Base-by-base conservation (phyloP, 2,329 filamentous ascomycete genomes). In the Talaromyces sp. region DNA sequence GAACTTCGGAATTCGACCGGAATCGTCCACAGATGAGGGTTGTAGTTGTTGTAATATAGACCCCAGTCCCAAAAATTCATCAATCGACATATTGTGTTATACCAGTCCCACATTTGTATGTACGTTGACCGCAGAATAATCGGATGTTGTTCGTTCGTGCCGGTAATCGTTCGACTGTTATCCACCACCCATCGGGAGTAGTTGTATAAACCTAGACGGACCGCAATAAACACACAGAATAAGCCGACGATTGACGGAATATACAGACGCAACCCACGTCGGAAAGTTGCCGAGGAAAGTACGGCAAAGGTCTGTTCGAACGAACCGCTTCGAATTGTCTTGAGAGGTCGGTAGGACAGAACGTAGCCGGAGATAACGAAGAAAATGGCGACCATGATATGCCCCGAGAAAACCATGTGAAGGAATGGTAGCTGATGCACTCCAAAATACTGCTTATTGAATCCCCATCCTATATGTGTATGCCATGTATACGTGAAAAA, bases 311-410 rank as follows among this genome's bases (percentile, higher is more conserved):
- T 74, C 61, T 78, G 73, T 31, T 78, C 78, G 67, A 75, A 80
- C 11, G 75, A 72, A 49, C 74, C 71, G 64, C 66, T 74, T 40
- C 75, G 76, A 62, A 80, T 78, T 43, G 74, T 71, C 67, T 76
- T 80, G 62, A 80, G 67, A 3, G 77, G 77, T 65, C 78, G 78
- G 65, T 78, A 77, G 31, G 79, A 80, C 56, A 82, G 73, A n/a
- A 81, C 80, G 65, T 82, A 83, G 61, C 80, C 81, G 8, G 79
- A 82, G 29, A 83, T 77, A 38, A 82, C 77, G 69, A 83, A 83
- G 72, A 83, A 82, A 43, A 82, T 78, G 54, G 77, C 75, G 15
- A 82, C 80, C 79, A 81, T 80, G 66, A 81, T 77, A 67, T 82
- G 80, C 27, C 81, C 80, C 3, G 79, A 77, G 64, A 79, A 78